Base-by-base conservation (phyloP, 208 protist species). In the Trypanosoma avium region DNA sequence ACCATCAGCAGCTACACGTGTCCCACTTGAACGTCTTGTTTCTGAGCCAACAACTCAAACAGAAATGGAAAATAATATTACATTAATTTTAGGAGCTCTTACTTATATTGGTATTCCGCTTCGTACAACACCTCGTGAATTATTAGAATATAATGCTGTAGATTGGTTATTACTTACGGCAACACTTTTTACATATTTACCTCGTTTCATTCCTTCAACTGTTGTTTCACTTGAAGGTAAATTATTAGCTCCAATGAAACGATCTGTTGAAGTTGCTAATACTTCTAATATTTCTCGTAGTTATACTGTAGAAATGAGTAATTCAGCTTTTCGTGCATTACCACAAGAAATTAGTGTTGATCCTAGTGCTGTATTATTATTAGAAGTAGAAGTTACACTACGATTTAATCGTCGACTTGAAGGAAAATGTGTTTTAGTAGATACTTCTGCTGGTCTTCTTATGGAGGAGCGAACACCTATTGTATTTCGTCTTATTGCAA, bases 181-280 rank as follows among this genome's bases (percentile, higher is more conserved):
- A 3, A 86, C 80, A 61, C 86, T 98, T 45, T 95, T 88, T 60
- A 50, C 78, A 17, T 82, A 77, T 61, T 73, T 98, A 48, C 92
- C 91, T 10, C 79, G 83, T 42, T 98, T 70, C 67, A 75, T 93
- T 26, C 75, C 84, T 12, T 59, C 73, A 36, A 67, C 82, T 4
- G 80, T 75, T 1, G 70, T 98, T 17, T 43, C 73, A 13, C 93
- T 98, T 47, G 66, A 85, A 35, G 91, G 93, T 19, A 82, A 82
- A 56, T 70, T 97, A 30, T 85, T 95, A 21, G 77, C 88, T 19
- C 54, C 64, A 9, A 80, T 96, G 38, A 77, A 72, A 8, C 88
- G 90, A 58, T 60, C 72, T 0, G 59, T 98, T 38, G 87, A 94
- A 53, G 63, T 98, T 21, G 67, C 47, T 29, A 98, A 98, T 75